Evolutionary conservation across 176 grass and related monocot genomes (phyloP).

Genomic region (Eragrostis curvula): DNA sequence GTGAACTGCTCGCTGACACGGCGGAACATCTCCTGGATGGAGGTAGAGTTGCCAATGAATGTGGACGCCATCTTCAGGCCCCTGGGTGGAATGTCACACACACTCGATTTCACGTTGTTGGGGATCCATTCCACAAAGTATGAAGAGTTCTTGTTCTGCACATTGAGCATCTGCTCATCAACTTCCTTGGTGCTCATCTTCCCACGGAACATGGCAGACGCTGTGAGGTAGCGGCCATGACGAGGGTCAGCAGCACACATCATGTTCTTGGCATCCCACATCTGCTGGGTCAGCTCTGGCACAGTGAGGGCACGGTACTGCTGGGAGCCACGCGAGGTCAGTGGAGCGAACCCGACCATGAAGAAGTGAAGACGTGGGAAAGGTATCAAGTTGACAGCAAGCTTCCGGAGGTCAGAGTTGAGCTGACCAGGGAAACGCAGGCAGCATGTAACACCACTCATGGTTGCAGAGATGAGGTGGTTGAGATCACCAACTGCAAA

Average conservation of each 20-base stretch:
- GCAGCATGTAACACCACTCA: conserved; percentile 92
- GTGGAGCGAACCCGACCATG: conserved; percentile 89
- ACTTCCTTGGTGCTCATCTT: conserved; percentile 99
- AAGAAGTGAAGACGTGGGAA: conserved; percentile 91
- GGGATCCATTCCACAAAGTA: conserved; percentile 98
- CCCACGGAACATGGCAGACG: conserved; percentile 92
- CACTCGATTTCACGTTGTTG: conserved; percentile 89
- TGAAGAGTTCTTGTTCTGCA: conserved; percentile 96
- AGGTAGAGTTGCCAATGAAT: conserved; percentile 73
- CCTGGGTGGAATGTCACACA: conserved; percentile 86
- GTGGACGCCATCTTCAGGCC: conserved; percentile 80
- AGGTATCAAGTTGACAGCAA: conserved; percentile 83
- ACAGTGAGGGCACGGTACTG: conserved; percentile 89
- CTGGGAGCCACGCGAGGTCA: conserved; percentile 88
- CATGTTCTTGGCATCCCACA: conserved; percentile 99
- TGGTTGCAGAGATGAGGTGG: conserved; percentile 89
- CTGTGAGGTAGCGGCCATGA: conserved; percentile 82
- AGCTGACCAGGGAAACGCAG: conserved; percentile 77
- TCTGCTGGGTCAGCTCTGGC: conserved; percentile 89
- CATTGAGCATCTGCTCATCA: conserved; percentile 94
- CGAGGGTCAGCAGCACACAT: conserved; percentile 95
- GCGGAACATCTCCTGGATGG: conserved; percentile 85
- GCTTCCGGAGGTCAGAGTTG: conserved; percentile 76
- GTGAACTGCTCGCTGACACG: conserved; percentile 96
- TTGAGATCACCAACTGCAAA: conserved; percentile 88